Evolutionary conservation across 371 early-diverging fungal genomes (phyloP), one percentile per base, ranked within the genome.

Genomic region (Circinella minor): DNA sequence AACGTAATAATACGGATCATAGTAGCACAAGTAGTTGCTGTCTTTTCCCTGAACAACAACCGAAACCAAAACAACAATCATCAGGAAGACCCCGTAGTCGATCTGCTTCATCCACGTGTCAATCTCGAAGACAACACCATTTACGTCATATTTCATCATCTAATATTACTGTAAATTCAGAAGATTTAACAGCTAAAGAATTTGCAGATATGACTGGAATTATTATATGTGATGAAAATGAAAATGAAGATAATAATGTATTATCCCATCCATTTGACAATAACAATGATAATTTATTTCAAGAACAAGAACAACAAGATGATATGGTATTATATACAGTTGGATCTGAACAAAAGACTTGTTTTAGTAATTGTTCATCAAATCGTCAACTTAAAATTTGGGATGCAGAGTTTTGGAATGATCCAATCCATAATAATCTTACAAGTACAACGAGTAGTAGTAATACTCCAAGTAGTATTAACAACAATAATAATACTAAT

Each of bases 121-220:
- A 43, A 43, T 11, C 43, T 9, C 43, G 43, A 6, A 6, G 11
- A 9, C 43, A 43, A 9, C 66, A 34, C 39, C 67, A 49, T 61
- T 62, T 59, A 27, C 67, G 49, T 51, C 68, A 54, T 36, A 49
- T 65, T 4, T 66, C 66, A 8, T 55, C 71, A 36, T 75, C 73
- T 27, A 71, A 71, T 27, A 60, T 73, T 14, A 73, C 77, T 0
- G 65, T 72, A 4, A 68, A 78, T 43, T 78, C 79, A 18, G 79
- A 76, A 18, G 72, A 76, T 63, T 55, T 78, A 15, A 78, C 79
- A n/a, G 79, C 79, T 9, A 73, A 75, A 54, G 71, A 78, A 55
- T 78, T 78, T 72, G 79, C 79, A 4, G 76, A 74, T 61, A 70
- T 78, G 18, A 67, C 76, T 27, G 79, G 79, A 2, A 78, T 78